These are phyloP conservation scores for Polygonum aviculare DNA, from an alignment of 148 eudicot species.

Conservation along the genomic window DNA sequence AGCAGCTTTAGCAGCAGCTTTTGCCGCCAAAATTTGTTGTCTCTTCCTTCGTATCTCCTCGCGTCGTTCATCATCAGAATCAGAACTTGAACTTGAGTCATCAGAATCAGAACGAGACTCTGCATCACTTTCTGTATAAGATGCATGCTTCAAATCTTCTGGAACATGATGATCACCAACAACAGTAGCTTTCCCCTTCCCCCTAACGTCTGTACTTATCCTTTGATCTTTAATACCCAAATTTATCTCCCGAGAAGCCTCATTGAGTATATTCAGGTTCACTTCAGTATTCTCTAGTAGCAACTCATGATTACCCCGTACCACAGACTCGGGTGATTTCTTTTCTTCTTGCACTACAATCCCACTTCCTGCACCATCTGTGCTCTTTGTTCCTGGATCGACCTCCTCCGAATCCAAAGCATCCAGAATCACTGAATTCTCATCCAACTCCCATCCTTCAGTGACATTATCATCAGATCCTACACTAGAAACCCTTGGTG, in stretches of 20 bases:
- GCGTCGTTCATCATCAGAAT: slow-evolving; percentile 70
- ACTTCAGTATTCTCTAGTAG: slow-evolving; percentile 3
- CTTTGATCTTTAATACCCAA: slow-evolving; percentile 16
- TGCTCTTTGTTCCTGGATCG: slow-evolving; percentile 13
- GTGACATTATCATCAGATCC: slow-evolving; percentile 20
- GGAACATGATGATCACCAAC: slow-evolving; percentile 18
- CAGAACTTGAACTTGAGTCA: slow-evolving; percentile 57
- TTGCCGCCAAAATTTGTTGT: slow-evolving; percentile 75
- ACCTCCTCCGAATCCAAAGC: slow-evolving; percentile 16
- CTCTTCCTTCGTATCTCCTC: slow-evolving; percentile 56
- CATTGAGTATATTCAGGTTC: slow-evolving; percentile 13
- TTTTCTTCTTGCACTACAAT: slow-evolving; percentile 11
- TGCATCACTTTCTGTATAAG: slow-evolving; percentile 41
- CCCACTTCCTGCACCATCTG: slow-evolving; percentile 14
- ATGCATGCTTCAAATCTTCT: slow-evolving; percentile 21
- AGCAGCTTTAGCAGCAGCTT: slow-evolving; percentile 77
- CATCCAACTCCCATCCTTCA: slow-evolving; percentile 27
- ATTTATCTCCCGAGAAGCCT: slow-evolving; percentile 14
- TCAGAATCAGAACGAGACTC: slow-evolving; percentile 65
- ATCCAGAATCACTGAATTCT: slow-evolving; percentile 11
- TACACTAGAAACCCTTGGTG: slow-evolving; percentile 22
- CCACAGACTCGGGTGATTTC: slow-evolving; percentile 11
- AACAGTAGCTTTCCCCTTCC: slow-evolving; percentile 11
- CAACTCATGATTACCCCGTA: background rate
- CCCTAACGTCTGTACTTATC: slow-evolving; percentile 15